Percentiles rank a stretch among this genome's conserved stretches.
Conservation (phyloP, 495 filamentous ascomycete species). For the Penicillium riverlandense region DNA sequence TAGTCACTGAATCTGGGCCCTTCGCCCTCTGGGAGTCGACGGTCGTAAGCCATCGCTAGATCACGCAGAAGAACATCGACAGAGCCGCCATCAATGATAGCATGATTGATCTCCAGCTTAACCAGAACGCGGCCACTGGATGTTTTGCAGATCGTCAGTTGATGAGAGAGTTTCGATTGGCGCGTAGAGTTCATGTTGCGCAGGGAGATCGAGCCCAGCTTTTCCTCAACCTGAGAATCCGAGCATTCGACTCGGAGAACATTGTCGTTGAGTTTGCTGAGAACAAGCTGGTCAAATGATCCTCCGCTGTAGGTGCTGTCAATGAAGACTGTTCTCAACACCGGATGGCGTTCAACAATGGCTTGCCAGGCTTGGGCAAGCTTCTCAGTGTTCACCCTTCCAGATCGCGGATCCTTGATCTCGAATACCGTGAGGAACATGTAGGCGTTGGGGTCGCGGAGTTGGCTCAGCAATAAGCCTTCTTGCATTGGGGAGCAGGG, state of each 20-base stretch:
- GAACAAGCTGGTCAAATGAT: constrained; percentile 47
- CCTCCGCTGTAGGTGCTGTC: constrained; percentile 44
- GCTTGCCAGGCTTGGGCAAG: constrained; percentile 45
- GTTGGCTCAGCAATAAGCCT: constrained; percentile 58
- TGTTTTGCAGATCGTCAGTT: constrained; percentile 39
- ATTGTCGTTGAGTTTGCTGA: constrained; percentile 31
- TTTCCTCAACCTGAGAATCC: constrained; percentile 25
- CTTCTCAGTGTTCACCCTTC: constrained; percentile 26
- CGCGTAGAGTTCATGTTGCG: constrained; percentile 26
- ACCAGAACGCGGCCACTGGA: constrained; percentile 28
- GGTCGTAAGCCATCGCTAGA: constrained; percentile 36
- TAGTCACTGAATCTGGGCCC: constrained; percentile 51
- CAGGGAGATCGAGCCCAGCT: constrained; percentile 29
- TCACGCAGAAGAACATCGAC: constrained; percentile 34
- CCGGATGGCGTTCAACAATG: constrained; percentile 46
- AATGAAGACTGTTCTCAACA: constrained; percentile 49
- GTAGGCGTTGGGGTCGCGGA: constrained; percentile 41
- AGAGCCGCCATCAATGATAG: constrained; percentile 43
- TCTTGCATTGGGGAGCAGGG: constrained; percentile 62
- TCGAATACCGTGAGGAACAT: constrained; percentile 42
- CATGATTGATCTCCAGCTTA: constrained; percentile 53
- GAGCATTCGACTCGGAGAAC: constrained; percentile 34
- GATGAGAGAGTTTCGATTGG: constrained; percentile 37
- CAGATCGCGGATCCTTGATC: constrained; percentile 19
- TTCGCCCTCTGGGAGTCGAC: constrained; percentile 24